Evolutionary conservation across 306 rosid species (phyloP).

Genomic region (Cicer bijugum): DNA sequence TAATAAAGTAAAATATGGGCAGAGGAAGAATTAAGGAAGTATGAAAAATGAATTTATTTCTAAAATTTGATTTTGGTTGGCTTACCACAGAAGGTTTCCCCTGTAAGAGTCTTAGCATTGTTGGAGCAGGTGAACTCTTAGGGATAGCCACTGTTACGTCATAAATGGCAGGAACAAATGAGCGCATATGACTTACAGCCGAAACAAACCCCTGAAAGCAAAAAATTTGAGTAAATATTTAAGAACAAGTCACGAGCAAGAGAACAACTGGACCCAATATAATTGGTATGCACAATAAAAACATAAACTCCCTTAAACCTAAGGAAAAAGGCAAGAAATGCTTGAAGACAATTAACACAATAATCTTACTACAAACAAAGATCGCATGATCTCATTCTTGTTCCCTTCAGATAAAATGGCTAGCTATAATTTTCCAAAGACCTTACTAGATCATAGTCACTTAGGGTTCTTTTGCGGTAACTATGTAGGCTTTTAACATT

Average conservation of each 20-base stretch:
- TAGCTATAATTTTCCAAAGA: neutral
- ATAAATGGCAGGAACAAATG: conserved; percentile 89
- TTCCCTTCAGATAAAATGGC: neutral
- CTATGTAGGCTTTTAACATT: neutral
- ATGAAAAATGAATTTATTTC: conserved; percentile 34
- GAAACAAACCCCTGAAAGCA: conserved; percentile 87
- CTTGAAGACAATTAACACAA: conserved; percentile 5
- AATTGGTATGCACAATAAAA: neutral
- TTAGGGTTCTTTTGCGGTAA: neutral
- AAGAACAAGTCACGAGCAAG: neutral
- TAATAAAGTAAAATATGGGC: conserved; percentile 2
- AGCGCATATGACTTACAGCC: conserved; percentile 80
- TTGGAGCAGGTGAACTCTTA: conserved; percentile 78
- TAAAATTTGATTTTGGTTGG: conserved; percentile 40
- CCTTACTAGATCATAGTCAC: neutral
- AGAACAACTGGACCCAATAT: conserved; percentile 13
- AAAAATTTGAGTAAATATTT: conserved; percentile 29
- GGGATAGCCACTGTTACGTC: conserved; percentile 86
- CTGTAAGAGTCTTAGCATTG: conserved; percentile 88
- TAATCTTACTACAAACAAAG: neutral
- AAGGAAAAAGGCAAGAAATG: conserved; percentile 7
- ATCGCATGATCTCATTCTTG: neutral
- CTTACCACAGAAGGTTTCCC: conserved; percentile 93
- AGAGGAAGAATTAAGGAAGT: neutral
- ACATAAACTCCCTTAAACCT: conserved; percentile 10